Evolutionary conservation across 495 filamentous ascomycete species (phyloP).

Genomic region (Podospora pseudopauciseta): DNA sequence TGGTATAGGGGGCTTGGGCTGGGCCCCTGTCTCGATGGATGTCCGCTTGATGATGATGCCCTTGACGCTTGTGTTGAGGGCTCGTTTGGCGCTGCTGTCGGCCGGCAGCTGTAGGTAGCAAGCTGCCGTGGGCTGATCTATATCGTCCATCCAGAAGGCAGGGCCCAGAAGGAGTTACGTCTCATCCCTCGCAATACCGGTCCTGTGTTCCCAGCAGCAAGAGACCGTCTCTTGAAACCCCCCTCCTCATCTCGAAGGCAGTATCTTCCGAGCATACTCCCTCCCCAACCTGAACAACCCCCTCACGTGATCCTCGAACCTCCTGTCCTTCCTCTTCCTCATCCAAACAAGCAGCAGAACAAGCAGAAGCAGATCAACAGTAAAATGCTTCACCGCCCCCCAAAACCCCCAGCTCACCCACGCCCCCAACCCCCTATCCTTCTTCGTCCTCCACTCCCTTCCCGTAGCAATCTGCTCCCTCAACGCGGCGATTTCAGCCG

Average conservation of each 20-base stretch:
- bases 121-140: background rate
- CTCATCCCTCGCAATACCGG: background rate
- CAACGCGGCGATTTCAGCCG: constrained; percentile 88
- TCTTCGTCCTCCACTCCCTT: constrained; percentile 51
- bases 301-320: constrained; percentile 72
- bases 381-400: constrained; percentile 66
- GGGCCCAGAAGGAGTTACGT: background rate
- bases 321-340: constrained; percentile 68
- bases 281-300: constrained; percentile 59
- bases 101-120: background rate
- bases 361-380: constrained; percentile 64
- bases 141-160: background rate
- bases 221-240: background rate
- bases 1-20: background rate
- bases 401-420: constrained; percentile 73
- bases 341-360: constrained; percentile 73
- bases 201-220: background rate
- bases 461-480: constrained; percentile 82
- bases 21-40: background rate
- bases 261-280: constrained; percentile 54
- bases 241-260: constrained; percentile 48
- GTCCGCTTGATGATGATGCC: background rate
- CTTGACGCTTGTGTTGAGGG: background rate
- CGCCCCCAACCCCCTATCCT: constrained; percentile 56
- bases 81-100: background rate